These are phyloP conservation scores for Petrea volubilis DNA, from an alignment of 257 asterid species.

Conservation along the genomic window DNA sequence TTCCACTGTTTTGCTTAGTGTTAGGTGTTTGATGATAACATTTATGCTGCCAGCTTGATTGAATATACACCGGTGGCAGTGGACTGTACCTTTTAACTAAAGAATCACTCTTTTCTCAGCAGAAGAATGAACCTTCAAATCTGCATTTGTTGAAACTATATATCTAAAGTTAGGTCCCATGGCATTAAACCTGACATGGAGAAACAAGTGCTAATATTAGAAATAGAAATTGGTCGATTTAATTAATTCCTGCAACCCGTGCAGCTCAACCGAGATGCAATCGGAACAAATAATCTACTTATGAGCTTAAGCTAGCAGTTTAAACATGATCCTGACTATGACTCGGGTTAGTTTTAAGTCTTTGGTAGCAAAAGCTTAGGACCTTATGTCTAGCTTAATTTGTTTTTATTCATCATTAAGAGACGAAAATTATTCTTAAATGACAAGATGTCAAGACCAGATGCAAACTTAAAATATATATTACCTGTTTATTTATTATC, in stretches of 20 bases:
- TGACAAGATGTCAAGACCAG: neutral
- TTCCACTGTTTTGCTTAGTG: neutral
- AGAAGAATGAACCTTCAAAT: neutral
- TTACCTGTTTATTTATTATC: neutral
- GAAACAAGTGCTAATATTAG: slow-evolving; percentile 3
- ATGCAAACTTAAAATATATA: neutral
- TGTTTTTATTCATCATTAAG: neutral
- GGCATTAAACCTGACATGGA: neutral
- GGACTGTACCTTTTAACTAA: neutral
- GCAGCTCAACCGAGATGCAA: neutral
- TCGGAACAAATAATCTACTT: neutral
- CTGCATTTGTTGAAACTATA: neutral
- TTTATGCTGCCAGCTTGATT: neutral
- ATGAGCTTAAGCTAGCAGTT: neutral
- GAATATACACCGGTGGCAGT: neutral
- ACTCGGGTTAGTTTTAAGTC: neutral
- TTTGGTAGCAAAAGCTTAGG: neutral
- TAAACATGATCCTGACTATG: neutral
- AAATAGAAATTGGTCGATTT: neutral
- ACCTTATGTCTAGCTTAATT: neutral
- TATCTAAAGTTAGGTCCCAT: neutral
- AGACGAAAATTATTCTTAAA: neutral
- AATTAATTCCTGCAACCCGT: neutral
- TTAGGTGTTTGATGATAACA: neutral
- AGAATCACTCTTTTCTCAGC: neutral